Percentiles rank a stretch among this genome's conserved stretches.
phyloP scores from a whole-genome alignment of 176 grass and related monocot genomes.

The Cenchrus fungigraminus region DNA sequence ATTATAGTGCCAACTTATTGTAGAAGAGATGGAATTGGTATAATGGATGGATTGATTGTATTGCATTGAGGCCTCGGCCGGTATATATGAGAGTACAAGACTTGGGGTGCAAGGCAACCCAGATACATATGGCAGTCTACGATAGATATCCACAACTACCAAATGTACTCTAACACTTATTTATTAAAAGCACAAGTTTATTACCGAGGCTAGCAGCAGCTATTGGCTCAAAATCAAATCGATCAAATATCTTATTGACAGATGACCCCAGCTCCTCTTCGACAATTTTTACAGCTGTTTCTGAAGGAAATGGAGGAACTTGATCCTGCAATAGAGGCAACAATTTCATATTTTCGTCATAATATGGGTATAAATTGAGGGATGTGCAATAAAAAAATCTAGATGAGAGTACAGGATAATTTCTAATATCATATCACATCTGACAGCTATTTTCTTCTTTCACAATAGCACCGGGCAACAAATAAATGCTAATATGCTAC shows the following conservation, averaged over 20 bases:
- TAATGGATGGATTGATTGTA: no score
- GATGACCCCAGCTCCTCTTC: slow-evolving; percentile 88
- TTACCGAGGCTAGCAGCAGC: slow-evolving; percentile 99
- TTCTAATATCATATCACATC: slow-evolving; percentile 5
- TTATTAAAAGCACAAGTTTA: slow-evolving; percentile 20
- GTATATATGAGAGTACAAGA: no score
- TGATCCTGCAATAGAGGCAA: slow-evolving; percentile 64
- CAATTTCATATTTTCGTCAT: slow-evolving; percentile 30
- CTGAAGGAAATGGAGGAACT: slow-evolving; percentile 96
- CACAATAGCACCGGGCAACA: background rate
- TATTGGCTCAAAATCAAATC: slow-evolving; percentile 97
- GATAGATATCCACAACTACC: no score
- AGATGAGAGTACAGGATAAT: background rate
- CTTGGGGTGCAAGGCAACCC: no score
- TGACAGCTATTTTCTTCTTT: slow-evolving; percentile 6
- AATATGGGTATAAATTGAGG: background rate
- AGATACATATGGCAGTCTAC: no score
- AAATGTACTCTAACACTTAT: background rate
- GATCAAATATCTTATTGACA: slow-evolving; percentile 81
- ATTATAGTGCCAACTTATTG: slow-evolving; percentile 39
- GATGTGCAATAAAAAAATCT: slow-evolving; percentile 17
- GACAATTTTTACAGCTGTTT: slow-evolving; percentile 84
- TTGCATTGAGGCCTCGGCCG: no score
- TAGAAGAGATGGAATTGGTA: no score
- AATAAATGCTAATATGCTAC: slow-evolving; percentile 13